A percentile compares a stretch with the other conserved stretches of the same genome.
Evolutionary conservation across 2,329 filamentous ascomycete genomes (phyloP).

Genomic region (Aspergillus viridinutans): DNA sequence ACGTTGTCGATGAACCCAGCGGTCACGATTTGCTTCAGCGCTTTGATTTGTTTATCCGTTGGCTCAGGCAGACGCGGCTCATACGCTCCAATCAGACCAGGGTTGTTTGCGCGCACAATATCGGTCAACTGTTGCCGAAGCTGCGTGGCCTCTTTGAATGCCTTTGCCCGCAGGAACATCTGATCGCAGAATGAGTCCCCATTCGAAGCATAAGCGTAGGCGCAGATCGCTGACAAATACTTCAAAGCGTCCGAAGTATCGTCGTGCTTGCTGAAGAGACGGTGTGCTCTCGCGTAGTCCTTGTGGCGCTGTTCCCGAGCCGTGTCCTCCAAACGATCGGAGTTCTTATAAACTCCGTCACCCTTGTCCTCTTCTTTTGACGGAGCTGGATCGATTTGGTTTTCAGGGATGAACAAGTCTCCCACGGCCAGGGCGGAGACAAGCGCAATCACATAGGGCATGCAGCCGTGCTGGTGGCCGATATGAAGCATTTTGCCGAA

Average conservation of each 20-base stretch:
- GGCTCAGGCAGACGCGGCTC: constrained; percentile 53
- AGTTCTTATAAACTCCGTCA: constrained; percentile 51
- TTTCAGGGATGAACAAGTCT: constrained; percentile 81
- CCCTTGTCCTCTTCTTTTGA: constrained; percentile 40
- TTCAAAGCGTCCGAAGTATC: constrained; percentile 85
- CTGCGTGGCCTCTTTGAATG: constrained; percentile 78
- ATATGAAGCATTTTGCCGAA: constrained; percentile 90
- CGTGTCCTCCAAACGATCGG: constrained; percentile 68
- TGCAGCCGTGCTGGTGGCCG: constrained; percentile 74
- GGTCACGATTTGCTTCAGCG: constrained; percentile 85
- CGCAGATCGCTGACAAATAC: constrained; percentile 79
- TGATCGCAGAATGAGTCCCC: constrained; percentile 69
- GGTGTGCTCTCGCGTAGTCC: constrained; percentile 67
- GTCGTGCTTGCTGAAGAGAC: constrained; percentile 74
- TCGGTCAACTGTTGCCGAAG: constrained; percentile 78
- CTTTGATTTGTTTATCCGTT: constrained; percentile 66
- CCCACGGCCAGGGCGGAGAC: constrained; percentile 85
- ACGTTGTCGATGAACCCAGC: constrained; percentile 93
- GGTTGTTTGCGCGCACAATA: constrained; percentile 71
- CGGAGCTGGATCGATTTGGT: constrained; percentile 63
- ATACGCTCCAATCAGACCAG: constrained; percentile 41
- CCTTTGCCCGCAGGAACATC: constrained; percentile 84
- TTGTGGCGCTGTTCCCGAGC: constrained; percentile 62
- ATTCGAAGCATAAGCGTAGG: constrained; percentile 69
- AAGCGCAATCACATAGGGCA: constrained; percentile 80